phyloP scores from a whole-genome alignment of 805 yeast genomes.

The Candida railenensis region DNA sequence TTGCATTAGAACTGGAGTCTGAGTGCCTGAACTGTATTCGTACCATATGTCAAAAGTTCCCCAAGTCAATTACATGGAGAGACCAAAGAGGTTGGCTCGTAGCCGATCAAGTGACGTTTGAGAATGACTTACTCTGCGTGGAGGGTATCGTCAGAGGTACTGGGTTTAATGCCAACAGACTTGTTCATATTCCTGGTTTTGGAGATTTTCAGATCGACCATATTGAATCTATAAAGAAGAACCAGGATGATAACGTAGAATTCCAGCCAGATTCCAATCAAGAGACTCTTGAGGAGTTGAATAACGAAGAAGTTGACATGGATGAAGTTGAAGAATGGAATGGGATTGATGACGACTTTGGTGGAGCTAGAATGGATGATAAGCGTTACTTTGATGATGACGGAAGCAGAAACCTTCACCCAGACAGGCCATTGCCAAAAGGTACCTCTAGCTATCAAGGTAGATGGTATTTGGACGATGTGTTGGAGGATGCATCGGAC shows the following conservation, averaged over 20 bases:
- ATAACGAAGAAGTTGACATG: conserved; percentile 44
- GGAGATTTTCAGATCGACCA: conserved; percentile 83
- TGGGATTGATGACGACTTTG: conserved; percentile 23
- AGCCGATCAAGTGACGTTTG: conserved; percentile 60
- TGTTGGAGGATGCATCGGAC: conserved; percentile 41
- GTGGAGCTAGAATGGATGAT: conserved; percentile 58
- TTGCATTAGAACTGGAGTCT: conserved; percentile 60
- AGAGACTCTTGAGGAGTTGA: conserved; percentile 60
- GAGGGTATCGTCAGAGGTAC: conserved; percentile 87
- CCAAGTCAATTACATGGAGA: conserved; percentile 86
- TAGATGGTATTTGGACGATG: conserved; percentile 68
- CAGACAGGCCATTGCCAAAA: conserved; percentile 50
- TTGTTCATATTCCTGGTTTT: conserved; percentile 82
- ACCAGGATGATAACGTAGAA: conserved; percentile 20
- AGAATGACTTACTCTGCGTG: conserved; percentile 47
- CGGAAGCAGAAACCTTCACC: conserved; percentile 15
- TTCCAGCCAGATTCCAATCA: conserved; percentile 38
- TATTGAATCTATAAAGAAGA: conserved; percentile 44
- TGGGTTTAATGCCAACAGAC: conserved; percentile 74
- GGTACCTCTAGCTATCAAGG: conserved; percentile 80
- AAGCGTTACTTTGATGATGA: conserved; percentile 45
- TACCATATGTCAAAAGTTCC: conserved; percentile 78
- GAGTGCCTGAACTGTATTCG: conserved; percentile 78
- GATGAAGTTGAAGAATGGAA: conserved; percentile 33
- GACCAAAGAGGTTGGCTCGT: conserved; percentile 87